These are phyloP conservation scores for Lodderomyces oxycetoniae DNA, from an alignment of 1,139 yeast genomes.

Conservation along the genomic window DNA sequence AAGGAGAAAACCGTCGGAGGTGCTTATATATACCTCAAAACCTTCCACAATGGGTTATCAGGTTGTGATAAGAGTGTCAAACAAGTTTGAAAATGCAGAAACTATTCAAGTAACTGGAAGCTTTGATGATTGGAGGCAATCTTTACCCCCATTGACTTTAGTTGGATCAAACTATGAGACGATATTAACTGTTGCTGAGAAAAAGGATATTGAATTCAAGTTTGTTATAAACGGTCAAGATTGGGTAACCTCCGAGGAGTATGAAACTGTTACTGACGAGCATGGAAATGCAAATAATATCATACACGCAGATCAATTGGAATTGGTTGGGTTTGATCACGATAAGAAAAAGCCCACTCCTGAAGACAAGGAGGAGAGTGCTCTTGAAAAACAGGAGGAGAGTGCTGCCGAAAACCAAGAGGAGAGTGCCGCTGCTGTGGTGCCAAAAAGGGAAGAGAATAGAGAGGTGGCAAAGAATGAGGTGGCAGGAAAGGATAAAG, in stretches of 20 bases:
- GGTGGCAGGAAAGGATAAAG: no score
- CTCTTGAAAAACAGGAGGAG: background rate
- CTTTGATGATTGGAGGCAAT: constrained; percentile 38
- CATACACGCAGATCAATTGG: constrained; percentile 27
- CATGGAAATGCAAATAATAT: constrained; percentile 38
- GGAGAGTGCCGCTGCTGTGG: no score
- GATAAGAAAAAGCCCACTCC: constrained; percentile 1
- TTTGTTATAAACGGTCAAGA: constrained; percentile 29
- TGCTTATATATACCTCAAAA: no score
- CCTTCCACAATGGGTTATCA: no score
- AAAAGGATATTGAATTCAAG: constrained; percentile 28
- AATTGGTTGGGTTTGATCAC: constrained; percentile 9
- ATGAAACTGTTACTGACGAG: constrained; percentile 27
- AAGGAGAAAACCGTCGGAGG: no score
- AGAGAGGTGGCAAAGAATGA: no score
- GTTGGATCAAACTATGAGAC: constrained; percentile 13
- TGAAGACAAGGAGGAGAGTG: no score
- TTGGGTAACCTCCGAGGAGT: constrained; percentile 30
- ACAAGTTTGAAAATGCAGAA: no score
- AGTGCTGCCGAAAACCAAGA: no score
- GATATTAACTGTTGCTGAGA: constrained; percentile 15
- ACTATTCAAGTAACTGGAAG: constrained; percentile 39
- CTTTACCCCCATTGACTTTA: constrained; percentile 14
- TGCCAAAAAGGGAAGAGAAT: background rate
- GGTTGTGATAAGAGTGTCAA: no score